Conservation (phyloP, 345 rosid genomes). For the Erucastrum elatum region DNA sequence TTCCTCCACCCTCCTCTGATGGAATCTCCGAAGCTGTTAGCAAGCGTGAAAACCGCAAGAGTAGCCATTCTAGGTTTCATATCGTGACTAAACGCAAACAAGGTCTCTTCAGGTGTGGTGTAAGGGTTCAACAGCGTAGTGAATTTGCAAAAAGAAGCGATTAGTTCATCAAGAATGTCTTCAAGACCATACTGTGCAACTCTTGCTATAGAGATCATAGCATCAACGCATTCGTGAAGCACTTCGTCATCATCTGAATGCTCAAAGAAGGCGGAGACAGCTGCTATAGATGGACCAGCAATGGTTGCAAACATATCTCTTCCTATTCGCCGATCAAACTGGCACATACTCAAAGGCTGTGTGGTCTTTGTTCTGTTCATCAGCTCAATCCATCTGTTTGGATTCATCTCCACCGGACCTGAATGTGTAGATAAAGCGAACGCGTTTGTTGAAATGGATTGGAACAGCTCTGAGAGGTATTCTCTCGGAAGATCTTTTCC, state of each 20-base stretch:
- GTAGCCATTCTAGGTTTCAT: constrained; percentile 91
- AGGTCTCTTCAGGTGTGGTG: constrained; percentile 82
- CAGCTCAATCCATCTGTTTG: constrained; percentile 77
- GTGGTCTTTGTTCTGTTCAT: constrained; percentile 53
- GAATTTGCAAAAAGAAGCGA: constrained; percentile 81
- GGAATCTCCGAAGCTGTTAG: constrained; percentile 74
- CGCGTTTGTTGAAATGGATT: constrained; percentile 64
- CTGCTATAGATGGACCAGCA: constrained; percentile 84
- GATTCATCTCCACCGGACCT: constrained; percentile 62
- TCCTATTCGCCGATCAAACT: constrained; percentile 69
- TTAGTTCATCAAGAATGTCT: constrained; percentile 85
- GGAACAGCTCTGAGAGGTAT: constrained; percentile 77
- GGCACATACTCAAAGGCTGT: constrained; percentile 52
- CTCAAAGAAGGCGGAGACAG: constrained; percentile 83
- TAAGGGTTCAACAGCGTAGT: constrained; percentile 85
- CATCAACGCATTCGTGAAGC: constrained; percentile 86
- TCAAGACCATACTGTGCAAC: constrained; percentile 77
- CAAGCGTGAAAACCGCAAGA: constrained; percentile 80
- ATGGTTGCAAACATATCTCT: constrained; percentile 88
- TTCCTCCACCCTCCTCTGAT: constrained; percentile 92
- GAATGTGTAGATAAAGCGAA: constrained; percentile 56
- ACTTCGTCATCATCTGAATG: constrained; percentile 87
- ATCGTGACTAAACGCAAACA: constrained; percentile 79
- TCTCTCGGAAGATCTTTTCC: constrained; percentile 93
- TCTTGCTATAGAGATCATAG: constrained; percentile 77